Conservation (phyloP, 2,329 filamentous ascomycete genomes). For the Didymellaceae sp. region DNA sequence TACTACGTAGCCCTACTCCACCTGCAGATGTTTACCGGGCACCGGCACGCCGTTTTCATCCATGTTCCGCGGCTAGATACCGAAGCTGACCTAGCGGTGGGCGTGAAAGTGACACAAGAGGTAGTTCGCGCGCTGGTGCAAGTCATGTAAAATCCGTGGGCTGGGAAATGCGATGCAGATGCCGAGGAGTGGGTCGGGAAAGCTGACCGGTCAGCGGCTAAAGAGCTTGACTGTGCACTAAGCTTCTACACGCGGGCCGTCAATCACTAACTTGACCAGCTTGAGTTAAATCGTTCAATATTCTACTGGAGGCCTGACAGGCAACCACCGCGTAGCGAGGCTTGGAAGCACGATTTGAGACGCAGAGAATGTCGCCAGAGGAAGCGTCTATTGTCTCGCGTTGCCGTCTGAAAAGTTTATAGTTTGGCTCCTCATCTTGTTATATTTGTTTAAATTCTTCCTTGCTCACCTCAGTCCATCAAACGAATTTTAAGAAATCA, state of each 20-base stretch:
- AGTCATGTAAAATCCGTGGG: slow-evolving; percentile 10
- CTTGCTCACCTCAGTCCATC: neutral
- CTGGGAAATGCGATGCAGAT: slow-evolving; percentile 8
- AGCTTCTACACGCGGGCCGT: slow-evolving; percentile 2
- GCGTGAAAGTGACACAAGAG: slow-evolving; percentile 38
- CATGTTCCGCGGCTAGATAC: slow-evolving; percentile 51
- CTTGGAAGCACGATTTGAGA: slow-evolving; percentile 2
- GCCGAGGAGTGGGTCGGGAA: slow-evolving; percentile 2
- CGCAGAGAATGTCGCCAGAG: slow-evolving; percentile 5
- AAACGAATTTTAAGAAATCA: neutral
- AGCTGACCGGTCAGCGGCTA: slow-evolving; percentile 17
- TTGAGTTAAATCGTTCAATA: slow-evolving; percentile 11
- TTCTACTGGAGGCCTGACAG: slow-evolving; percentile 18
- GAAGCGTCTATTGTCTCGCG: slow-evolving; percentile 4
- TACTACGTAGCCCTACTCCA: slow-evolving; percentile 50
- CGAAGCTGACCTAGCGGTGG: slow-evolving; percentile 40
- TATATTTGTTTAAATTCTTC: neutral
- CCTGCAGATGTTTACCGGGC: slow-evolving; percentile 27
- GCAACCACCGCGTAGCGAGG: slow-evolving; percentile 11
- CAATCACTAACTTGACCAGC: slow-evolving; percentile 4
- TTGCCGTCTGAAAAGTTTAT: neutral
- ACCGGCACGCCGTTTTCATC: slow-evolving; percentile 48
- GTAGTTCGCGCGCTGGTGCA: slow-evolving; percentile 7
- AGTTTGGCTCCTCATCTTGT: neutral
- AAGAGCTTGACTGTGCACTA: slow-evolving; percentile 12